These are phyloP conservation scores for Metschnikowia lachancei DNA, from an alignment of 805 yeast species.

Conservation along the genomic window DNA sequence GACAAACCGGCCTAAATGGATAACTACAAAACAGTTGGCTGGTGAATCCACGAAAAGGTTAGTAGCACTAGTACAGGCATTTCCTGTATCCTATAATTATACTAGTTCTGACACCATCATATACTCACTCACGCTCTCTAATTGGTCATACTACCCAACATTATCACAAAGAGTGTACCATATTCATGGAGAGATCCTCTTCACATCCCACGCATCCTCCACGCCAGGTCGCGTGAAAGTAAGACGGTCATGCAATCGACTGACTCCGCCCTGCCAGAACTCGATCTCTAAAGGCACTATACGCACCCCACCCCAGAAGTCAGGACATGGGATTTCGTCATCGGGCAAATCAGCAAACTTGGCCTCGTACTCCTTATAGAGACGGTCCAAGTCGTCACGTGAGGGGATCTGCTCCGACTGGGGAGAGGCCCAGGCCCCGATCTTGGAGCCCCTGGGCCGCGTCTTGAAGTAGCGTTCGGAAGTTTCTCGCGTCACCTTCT, in stretches of 20 bases:
- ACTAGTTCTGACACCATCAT: too few relatives aligned
- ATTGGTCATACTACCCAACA: too few relatives aligned
- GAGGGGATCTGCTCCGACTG: conserved; percentile 62
- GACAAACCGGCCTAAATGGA: too few relatives aligned
- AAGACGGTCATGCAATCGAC: conserved; percentile 87
- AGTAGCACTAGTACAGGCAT: too few relatives aligned
- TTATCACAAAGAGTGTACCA: too few relatives aligned
- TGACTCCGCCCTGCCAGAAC: conserved; percentile 95
- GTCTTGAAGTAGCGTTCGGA: conserved; percentile 76
- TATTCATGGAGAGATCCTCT: conserved; percentile 69
- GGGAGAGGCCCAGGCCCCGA: conserved; percentile 97
- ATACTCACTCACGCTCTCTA: too few relatives aligned
- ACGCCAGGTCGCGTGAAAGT: conserved; percentile 56
- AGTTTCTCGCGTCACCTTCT: conserved; percentile 68
- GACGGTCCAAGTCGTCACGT: conserved; percentile 61
- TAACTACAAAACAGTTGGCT: too few relatives aligned
- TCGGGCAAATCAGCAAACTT: conserved; percentile 56
- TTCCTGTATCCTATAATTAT: too few relatives aligned
- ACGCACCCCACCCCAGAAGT: conserved; percentile 93
- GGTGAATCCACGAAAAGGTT: too few relatives aligned
- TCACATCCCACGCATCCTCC: conserved; percentile 57
- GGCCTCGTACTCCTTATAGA: conserved; percentile 46
- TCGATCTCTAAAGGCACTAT: conserved; percentile 87
- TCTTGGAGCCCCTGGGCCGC: conserved; percentile 87
- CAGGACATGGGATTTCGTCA: conserved; percentile 82